phyloP scores from a whole-genome alignment of 73 alveolate genomes.

The Stentor coeruleus region DNA sequence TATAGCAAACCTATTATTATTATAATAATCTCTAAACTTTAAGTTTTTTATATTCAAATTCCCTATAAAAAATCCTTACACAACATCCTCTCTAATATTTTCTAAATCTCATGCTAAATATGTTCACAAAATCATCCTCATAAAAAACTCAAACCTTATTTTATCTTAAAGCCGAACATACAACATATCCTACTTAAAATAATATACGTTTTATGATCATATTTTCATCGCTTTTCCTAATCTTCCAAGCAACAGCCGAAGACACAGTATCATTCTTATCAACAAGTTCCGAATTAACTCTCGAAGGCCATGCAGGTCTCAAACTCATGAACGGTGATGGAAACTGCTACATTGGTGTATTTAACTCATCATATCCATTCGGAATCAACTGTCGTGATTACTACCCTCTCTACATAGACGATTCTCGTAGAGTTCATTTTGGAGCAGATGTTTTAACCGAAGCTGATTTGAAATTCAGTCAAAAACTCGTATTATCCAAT shows the following conservation, averaged over 20 bases:
- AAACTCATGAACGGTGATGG: not conserved
- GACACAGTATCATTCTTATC: not conserved
- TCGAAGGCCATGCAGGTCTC: conserved; percentile 1
- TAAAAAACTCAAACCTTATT: not conserved
- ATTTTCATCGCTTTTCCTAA: not conserved
- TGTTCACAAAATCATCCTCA: not conserved
- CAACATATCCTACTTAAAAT: too few relatives aligned
- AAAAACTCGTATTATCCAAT: not conserved
- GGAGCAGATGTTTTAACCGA: conserved; percentile 13
- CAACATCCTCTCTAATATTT: not conserved
- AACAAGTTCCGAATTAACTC: not conserved
- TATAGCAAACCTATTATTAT: too few relatives aligned
- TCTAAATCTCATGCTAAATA: not conserved
- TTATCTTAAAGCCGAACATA: not conserved
- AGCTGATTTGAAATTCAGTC: not conserved
- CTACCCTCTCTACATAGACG: conserved; percentile 2
- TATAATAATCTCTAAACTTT: too few relatives aligned
- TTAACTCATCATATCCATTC: conserved; percentile 22
- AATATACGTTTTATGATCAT: too few relatives aligned
- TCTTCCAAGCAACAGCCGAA: not conserved
- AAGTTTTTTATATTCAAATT: too few relatives aligned
- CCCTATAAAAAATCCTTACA: not conserved
- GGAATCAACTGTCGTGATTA: conserved; percentile 13
- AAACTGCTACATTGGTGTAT: not conserved
- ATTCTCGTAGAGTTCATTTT: not conserved